Percentiles rank a stretch among this genome's conserved stretches.
These are phyloP conservation scores for Fusarium pseudocircinatum DNA, from an alignment of 2,329 filamentous ascomycete species.

Conservation along the genomic window DNA sequence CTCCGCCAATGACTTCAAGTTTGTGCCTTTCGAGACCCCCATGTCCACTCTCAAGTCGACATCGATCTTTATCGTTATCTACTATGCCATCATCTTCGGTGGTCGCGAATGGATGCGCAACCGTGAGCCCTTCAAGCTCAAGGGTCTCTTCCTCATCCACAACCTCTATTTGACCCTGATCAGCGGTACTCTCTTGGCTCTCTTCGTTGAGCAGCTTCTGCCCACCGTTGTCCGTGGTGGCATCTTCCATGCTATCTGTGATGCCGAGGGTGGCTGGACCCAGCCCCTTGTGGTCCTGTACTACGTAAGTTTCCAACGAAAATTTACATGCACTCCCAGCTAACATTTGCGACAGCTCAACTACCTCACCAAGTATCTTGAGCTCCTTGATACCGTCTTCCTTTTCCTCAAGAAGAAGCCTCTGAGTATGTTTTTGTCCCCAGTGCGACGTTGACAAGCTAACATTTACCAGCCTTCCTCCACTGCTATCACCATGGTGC, in stretches of 20 bases:
- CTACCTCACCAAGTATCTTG: conserved; percentile 98
- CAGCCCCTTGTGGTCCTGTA: conserved; percentile 92
- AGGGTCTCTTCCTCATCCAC: conserved; percentile 91
- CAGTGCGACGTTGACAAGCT: conserved; percentile 32
- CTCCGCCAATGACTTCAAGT: conserved; percentile 85
- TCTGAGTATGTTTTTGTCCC: conserved; percentile 62
- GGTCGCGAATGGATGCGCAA: conserved; percentile 93
- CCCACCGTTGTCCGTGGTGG: conserved; percentile 83
- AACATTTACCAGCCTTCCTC: conserved; percentile 76
- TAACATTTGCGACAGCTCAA: conserved; percentile 72
- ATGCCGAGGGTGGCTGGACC: conserved; percentile 86
- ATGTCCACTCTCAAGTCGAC: conserved; percentile 91
- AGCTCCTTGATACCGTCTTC: conserved; percentile 95
- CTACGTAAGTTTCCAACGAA: conserved; percentile 73
- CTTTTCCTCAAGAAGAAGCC: conserved; percentile 99
- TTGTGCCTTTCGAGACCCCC: conserved; percentile 81
- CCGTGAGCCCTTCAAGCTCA: conserved; percentile 85
- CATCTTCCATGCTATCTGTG: conserved; percentile 89
- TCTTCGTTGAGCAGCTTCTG: conserved; percentile 92
- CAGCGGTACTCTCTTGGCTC: conserved; percentile 79
- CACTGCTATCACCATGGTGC: conserved; percentile 99
- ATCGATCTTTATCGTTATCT: conserved; percentile 80
- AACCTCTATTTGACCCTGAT: conserved; percentile 93
- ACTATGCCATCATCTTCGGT: conserved; percentile 94
- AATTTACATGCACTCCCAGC: neutral